Percentiles rank a stretch among this genome's conserved stretches.
phyloP scores from a whole-genome alignment of 352 stramenopile genomes.

The Globisporangium iwayamae region DNA sequence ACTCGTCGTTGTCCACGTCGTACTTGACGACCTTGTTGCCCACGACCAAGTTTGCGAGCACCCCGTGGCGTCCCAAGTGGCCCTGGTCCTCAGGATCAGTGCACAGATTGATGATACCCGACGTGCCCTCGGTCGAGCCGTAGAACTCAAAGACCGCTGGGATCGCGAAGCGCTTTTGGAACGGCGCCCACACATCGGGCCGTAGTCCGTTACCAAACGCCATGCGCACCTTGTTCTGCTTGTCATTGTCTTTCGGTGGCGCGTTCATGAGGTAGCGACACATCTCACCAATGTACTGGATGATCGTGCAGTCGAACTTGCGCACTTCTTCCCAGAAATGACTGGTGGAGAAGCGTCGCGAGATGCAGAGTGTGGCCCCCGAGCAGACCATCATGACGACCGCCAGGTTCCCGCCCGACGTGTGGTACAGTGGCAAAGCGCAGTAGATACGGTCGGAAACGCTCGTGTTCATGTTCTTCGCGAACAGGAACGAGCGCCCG shows the following conservation, averaged over 20 bases:
- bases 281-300: conserved; percentile 92
- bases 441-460: conserved; percentile 73
- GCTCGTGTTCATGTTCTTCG: conserved; percentile 41
- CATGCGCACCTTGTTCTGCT: conserved; percentile 64
- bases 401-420: conserved; percentile 71
- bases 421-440: conserved; percentile 81
- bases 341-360: conserved; percentile 66
- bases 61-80: conserved; percentile 62
- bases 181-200: conserved; percentile 84
- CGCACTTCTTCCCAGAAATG: conserved; percentile 78
- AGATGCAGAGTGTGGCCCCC: conserved; percentile 69
- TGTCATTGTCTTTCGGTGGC: conserved; percentile 41
- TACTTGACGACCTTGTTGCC: conserved; percentile 74
- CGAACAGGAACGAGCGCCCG: conserved; percentile 49
- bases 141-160: conserved; percentile 90
- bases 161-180: conserved; percentile 86
- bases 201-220: conserved; percentile 90
- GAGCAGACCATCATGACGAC: conserved; percentile 79
- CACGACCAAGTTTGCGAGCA: conserved; percentile 45
- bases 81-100: conserved; percentile 48
- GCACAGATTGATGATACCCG: conserved; percentile 79
- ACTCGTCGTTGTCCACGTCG: conserved; percentile 70
- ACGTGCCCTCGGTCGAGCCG: conserved; percentile 85
- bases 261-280: conserved; percentile 81
- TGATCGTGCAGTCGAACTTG: conserved; percentile 62